A percentile compares a stretch with the other conserved stretches of the same genome.
These are phyloP conservation scores for Colletotrichum sp. DNA, from an alignment of 2,329 filamentous ascomycete genomes.

Conservation along the genomic window DNA sequence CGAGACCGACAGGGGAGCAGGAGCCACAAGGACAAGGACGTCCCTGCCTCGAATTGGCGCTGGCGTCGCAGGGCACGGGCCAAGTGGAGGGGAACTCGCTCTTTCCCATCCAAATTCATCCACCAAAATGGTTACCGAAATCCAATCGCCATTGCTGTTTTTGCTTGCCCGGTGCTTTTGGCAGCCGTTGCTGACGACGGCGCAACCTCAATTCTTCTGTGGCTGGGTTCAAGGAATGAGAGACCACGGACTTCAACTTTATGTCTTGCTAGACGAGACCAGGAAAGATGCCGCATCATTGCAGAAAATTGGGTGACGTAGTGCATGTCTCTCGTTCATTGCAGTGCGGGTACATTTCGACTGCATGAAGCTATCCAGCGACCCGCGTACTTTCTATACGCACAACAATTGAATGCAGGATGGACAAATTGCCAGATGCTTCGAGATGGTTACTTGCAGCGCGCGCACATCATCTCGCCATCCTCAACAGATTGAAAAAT, in stretches of 20 bases:
- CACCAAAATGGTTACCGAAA: not conserved
- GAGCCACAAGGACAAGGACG: not conserved
- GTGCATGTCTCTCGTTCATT: not conserved
- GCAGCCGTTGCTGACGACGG: not conserved
- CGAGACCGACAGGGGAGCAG: conserved; percentile 1
- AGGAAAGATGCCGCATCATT: not conserved
- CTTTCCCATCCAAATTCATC: not conserved
- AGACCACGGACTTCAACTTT: not conserved
- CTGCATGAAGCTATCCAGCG: not conserved
- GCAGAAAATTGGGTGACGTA: not conserved
- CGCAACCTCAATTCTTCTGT: not conserved
- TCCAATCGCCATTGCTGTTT: not conserved
- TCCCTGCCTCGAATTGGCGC: not conserved
- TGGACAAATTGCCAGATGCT: not conserved
- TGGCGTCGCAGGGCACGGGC: not conserved
- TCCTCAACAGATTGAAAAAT: not conserved
- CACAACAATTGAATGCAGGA: not conserved
- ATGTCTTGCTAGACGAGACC: not conserved
- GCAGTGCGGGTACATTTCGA: not conserved
- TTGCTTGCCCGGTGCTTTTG: not conserved
- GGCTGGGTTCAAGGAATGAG: not conserved
- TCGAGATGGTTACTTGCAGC: not conserved
- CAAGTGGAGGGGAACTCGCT: not conserved
- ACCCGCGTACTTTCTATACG: not conserved
- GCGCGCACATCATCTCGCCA: not conserved